These are phyloP conservation scores for Colletotrichum spinosum DNA, from an alignment of 2,329 filamentous ascomycete genomes.

Conservation along the genomic window DNA sequence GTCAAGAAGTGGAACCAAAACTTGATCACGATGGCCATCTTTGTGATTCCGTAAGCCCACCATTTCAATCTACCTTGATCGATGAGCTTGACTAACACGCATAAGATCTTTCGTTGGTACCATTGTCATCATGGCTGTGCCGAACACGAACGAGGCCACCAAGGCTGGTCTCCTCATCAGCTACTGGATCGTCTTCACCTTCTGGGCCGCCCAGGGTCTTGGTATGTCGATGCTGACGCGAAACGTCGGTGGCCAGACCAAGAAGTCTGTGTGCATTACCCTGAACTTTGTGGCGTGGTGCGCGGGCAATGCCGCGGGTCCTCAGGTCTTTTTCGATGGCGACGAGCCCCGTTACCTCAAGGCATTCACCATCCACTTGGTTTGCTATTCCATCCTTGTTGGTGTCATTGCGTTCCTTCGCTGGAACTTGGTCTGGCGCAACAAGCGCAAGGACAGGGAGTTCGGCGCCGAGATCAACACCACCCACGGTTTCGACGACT, in stretches of 20 bases:
- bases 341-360: conserved; percentile 50
- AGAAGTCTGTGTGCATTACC: conserved; percentile 52
- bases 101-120: conserved; percentile 13
- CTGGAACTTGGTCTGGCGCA: conserved; percentile 38
- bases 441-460: conserved; percentile 36
- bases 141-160: conserved; percentile 1
- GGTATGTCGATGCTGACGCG: conserved; percentile 41
- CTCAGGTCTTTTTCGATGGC: conserved; percentile 48
- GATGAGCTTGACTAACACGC: conserved; percentile 12
- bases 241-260: conserved; percentile 43
- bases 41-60: conserved; percentile 13
- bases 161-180: conserved; percentile 12
- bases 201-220: conserved; percentile 25
- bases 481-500: conserved; percentile 36
- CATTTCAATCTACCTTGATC: neutral
- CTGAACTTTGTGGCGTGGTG: conserved; percentile 52
- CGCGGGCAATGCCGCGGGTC: conserved; percentile 51
- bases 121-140: conserved; percentile 30
- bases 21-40: conserved; percentile 37
- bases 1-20: conserved; percentile 28
- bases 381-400: conserved; percentile 46
- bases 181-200: conserved; percentile 22
- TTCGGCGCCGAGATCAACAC: conserved; percentile 29
- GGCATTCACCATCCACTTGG: conserved; percentile 49
- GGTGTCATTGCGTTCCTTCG: conserved; percentile 41